Evolutionary conservation across 2,329 filamentous ascomycete genomes (phyloP).

Genomic region (Pleochaeta shiraiana): DNA sequence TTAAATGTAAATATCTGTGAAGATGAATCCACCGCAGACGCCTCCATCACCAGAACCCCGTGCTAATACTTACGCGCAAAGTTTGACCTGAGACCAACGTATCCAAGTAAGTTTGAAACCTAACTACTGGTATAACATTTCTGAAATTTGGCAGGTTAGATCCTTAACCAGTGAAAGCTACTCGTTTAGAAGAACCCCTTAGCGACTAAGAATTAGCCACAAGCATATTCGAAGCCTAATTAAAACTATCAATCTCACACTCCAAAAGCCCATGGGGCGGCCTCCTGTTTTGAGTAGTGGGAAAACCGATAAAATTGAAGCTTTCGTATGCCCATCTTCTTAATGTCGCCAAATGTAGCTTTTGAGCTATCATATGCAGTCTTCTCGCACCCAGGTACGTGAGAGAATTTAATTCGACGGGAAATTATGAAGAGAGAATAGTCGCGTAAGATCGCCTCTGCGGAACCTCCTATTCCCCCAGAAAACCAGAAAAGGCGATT

Average conservation of each 20-base stretch:
- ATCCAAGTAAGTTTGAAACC: no score
- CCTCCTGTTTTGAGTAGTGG: background rate
- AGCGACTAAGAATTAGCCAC: no score
- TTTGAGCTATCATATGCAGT: background rate
- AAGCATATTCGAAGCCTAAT: background rate
- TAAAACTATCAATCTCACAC: background rate
- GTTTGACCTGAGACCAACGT: no score
- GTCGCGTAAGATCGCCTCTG: background rate
- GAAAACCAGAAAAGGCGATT: background rate
- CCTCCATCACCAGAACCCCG: no score
- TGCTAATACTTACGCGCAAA: no score
- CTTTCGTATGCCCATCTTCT: background rate
- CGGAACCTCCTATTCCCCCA: background rate
- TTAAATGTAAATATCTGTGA: no score
- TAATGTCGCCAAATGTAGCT: background rate
- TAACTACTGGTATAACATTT: no score
- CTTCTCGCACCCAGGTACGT: background rate
- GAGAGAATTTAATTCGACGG: background rate
- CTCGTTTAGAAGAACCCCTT: no score
- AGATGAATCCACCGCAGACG: no score
- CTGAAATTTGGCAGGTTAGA: no score
- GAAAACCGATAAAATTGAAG: background rate
- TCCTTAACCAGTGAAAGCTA: no score
- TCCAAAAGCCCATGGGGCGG: background rate
- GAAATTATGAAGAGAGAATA: background rate